Percentiles rank a stretch among this genome's conserved stretches.
Conservation (phyloP, 805 yeast species). For the Barnettozyma salicaria region DNA sequence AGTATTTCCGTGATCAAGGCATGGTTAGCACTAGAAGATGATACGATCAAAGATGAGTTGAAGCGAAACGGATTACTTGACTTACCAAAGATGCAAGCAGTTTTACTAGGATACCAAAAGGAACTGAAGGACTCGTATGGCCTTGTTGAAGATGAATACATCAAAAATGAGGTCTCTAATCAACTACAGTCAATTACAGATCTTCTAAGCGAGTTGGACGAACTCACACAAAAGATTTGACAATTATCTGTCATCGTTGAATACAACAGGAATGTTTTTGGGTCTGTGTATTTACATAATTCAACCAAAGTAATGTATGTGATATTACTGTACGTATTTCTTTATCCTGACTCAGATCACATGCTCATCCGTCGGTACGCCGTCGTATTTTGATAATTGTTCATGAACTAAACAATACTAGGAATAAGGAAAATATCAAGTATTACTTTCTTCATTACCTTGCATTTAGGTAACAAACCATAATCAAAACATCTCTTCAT, state of each 20-base stretch:
- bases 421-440: no score
- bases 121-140: slow-evolving; percentile 13
- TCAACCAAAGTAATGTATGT: no score
- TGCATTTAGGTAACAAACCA: no score
- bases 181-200: slow-evolving; percentile 11
- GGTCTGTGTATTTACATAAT: no score
- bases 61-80: slow-evolving; percentile 1
- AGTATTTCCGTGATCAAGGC: slow-evolving; percentile 12
- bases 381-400: no score
- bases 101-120: neutral
- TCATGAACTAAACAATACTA: no score
- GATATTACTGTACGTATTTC: no score
- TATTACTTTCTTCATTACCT: no score
- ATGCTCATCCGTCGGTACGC: no score
- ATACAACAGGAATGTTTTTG: neutral
- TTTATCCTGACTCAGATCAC: no score
- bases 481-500: no score
- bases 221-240: neutral
- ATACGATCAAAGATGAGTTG: slow-evolving; percentile 11
- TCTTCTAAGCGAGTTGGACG: slow-evolving; percentile 1
- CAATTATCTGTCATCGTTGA: neutral
- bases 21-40: slow-evolving; percentile 22
- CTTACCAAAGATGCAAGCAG: neutral
- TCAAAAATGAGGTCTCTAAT: slow-evolving; percentile 5
- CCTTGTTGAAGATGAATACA: slow-evolving; percentile 4